A percentile compares a stretch with the other conserved stretches of the same genome.
phyloP scores from a whole-genome alignment of 306 rosid genomes.

The Cucurbita argyrosperma region DNA sequence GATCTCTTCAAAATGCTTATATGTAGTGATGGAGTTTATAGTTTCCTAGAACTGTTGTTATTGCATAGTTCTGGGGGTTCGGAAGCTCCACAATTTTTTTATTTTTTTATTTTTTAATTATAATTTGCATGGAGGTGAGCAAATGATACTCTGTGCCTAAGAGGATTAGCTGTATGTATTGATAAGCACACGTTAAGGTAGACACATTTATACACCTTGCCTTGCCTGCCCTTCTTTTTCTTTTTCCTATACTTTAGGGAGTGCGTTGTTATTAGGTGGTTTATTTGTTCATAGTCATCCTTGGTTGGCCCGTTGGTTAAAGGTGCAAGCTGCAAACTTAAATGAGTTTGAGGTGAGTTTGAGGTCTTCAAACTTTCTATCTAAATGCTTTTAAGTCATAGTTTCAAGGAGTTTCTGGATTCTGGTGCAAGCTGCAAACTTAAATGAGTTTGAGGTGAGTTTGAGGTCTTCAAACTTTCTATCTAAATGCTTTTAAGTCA shows the following conservation, averaged over 20 bases:
- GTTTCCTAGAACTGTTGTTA: neutral
- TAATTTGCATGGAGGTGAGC: neutral
- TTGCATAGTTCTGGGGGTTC: constrained; percentile 14
- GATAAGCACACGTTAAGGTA: neutral
- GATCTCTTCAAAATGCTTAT: constrained; percentile 16
- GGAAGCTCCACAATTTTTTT: no score
- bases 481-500: neutral
- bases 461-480: neutral
- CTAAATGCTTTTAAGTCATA: neutral
- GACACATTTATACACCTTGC: neutral
- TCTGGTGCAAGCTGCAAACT: neutral
- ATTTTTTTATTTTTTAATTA: neutral
- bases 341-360: neutral
- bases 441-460: neutral
- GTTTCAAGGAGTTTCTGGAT: neutral
- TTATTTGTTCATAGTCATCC: neutral
- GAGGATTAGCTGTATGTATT: neutral
- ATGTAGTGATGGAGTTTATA: constrained; percentile 13
- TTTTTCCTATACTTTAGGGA: neutral
- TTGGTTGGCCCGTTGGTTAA: neutral
- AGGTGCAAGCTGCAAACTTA: neutral
- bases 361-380: neutral
- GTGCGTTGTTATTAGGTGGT: neutral
- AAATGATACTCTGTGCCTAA: neutral
- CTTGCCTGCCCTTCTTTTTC: neutral